A percentile compares a stretch with the other conserved stretches of the same genome.
These are phyloP conservation scores for Brassica carinata DNA, from an alignment of 345 rosid species.

Conservation along the genomic window DNA sequence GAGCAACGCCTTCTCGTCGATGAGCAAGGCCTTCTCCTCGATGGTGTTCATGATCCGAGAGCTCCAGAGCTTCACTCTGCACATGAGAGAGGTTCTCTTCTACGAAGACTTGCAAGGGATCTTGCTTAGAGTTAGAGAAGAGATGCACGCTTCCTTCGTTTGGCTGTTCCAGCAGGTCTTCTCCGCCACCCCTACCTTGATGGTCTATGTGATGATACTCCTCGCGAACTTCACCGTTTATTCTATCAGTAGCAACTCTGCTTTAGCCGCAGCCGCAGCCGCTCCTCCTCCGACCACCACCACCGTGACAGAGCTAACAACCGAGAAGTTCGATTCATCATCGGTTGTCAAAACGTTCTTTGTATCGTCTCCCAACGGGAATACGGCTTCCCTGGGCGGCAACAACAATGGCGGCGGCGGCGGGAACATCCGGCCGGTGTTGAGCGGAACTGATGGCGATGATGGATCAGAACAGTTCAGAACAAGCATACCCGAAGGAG, in stretches of 20 bases:
- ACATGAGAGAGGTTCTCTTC: constrained; percentile 68
- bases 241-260: constrained; percentile 60
- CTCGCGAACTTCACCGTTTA: constrained; percentile 83
- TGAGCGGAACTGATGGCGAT: constrained; percentile 75
- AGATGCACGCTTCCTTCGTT: constrained; percentile 85
- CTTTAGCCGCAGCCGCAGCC: constrained; percentile 37
- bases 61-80: constrained; percentile 71
- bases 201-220: constrained; percentile 90
- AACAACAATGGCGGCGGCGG: constrained; percentile 85
- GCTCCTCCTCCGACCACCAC: constrained; percentile 17
- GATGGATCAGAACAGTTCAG: constrained; percentile 50
- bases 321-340: not conserved
- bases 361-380: constrained; percentile 49
- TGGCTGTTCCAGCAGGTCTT: constrained; percentile 95
- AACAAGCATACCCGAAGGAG: constrained; percentile 55
- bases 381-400: constrained; percentile 55
- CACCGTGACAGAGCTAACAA: constrained; percentile 30
- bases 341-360: constrained; percentile 50
- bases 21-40: constrained; percentile 86
- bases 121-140: constrained; percentile 66
- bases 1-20: constrained; percentile 53
- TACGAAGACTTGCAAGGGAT: constrained; percentile 76
- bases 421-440: constrained; percentile 54
- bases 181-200: constrained; percentile 86
- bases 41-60: constrained; percentile 94